Conservation (phyloP, 73 alveolate species). For the Paramecium pentaurelia region DNA sequence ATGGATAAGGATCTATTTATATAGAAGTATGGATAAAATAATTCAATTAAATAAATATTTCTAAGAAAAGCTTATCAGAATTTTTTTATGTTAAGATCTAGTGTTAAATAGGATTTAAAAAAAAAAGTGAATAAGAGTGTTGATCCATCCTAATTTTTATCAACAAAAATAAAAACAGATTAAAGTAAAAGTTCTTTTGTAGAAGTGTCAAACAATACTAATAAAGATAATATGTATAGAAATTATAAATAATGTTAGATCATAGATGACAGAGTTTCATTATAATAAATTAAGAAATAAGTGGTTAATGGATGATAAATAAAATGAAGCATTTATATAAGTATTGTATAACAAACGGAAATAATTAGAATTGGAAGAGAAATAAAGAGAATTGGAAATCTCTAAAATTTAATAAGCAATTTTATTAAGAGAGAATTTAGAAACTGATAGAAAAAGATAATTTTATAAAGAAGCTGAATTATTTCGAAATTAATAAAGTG, state of each 20-base stretch:
- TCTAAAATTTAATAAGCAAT: not conserved
- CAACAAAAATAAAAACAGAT: not conserved
- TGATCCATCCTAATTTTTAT: not conserved
- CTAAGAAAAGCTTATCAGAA: not conserved
- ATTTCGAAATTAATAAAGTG: not conserved
- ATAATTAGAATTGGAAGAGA: not conserved
- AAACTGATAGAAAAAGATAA: constrained; percentile 16
- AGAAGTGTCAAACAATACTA: not conserved
- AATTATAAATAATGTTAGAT: not conserved
- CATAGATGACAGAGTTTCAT: not conserved
- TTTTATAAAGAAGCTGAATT: not conserved
- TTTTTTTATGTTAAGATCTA: not conserved
- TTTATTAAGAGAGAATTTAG: not conserved
- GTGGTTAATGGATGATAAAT: not conserved
- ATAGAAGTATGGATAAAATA: not conserved
- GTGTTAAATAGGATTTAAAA: not conserved
- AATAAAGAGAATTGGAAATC: not conserved
- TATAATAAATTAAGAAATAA: not conserved
- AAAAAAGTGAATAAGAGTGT: not conserved
- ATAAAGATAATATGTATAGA: not conserved
- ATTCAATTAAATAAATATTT: not conserved
- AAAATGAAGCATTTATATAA: not conserved
- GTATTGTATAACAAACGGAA: not conserved
- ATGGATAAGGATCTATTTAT: not conserved
- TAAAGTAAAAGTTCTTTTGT: not conserved